Conservation (phyloP, 2,329 filamentous ascomycete species). For the Aureobasidium melanogenum region DNA sequence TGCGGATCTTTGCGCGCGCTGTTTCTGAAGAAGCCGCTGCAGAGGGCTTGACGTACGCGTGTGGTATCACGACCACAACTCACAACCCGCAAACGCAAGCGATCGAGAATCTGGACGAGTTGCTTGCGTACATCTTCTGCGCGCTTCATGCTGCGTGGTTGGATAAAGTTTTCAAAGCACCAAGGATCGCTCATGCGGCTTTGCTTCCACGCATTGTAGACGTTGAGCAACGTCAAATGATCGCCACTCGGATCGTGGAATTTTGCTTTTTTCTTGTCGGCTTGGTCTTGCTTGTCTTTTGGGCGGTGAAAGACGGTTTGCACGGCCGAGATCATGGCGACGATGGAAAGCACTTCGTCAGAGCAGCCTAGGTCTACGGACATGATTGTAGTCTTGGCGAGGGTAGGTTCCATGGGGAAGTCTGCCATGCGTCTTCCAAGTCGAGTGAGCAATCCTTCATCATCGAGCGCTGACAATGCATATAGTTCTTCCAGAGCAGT, state of each 20-base stretch:
- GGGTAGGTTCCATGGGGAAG: constrained; percentile 91
- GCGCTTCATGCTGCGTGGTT: constrained; percentile 77
- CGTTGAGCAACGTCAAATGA: constrained; percentile 88
- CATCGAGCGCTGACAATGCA: constrained; percentile 80
- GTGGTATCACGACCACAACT: constrained; percentile 83
- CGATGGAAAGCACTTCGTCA: constrained; percentile 88
- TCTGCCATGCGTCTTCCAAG: constrained; percentile 96
- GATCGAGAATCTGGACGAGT: constrained; percentile 84
- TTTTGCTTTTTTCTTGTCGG: constrained; percentile 94
- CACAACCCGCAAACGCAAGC: constrained; percentile 72
- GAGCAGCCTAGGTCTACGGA: constrained; percentile 82
- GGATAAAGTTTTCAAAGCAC: constrained; percentile 98
- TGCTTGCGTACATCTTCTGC: constrained; percentile 90
- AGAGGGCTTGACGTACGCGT: constrained; percentile 80
- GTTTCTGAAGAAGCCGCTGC: constrained; percentile 92
- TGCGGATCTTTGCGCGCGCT: constrained; percentile 88
- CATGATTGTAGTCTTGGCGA: constrained; percentile 83
- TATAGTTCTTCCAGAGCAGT: constrained; percentile 94
- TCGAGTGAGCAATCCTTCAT: constrained; percentile 87
- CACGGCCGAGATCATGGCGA: constrained; percentile 79
- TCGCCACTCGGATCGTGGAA: constrained; percentile 95
- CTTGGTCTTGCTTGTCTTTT: constrained; percentile 93
- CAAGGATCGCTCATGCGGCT: constrained; percentile 74
- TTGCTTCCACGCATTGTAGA: constrained; percentile 95
- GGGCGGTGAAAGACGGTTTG: constrained; percentile 87